Base-by-base conservation (phyloP, 345 rosid species). In the Brassica nigra region DNA sequence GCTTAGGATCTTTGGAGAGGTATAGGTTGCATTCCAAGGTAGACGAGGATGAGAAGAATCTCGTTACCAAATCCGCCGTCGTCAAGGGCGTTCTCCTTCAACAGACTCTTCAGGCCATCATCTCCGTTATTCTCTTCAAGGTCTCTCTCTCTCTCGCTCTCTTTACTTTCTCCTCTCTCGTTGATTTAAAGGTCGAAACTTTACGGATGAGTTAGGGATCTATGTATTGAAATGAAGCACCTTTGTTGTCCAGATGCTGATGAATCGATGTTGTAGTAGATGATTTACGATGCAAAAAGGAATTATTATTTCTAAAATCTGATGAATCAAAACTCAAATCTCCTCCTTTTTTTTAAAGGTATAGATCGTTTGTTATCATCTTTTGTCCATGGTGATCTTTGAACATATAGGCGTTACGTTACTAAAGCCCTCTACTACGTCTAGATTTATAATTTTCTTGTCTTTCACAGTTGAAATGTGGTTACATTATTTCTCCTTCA, bases 11-110 rank as follows among this genome's bases (percentile, higher is more conserved):
- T 31, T 76, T 88, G 67, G 87, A 91, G 39, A 86, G 82, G 69
- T 92, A 90, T 71, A 85, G 99, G 76, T 82, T 95, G 86, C 99
- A 95, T 67, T 81, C 93, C 1, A 90, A 84, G 83, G 73, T 76
- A 59, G 99, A 95, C 8, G 97, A 95, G 67, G 95, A 91, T 65
- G 87, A 80, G 80, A 95, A 92, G 82, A 92, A 92, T 83, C 89
- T 91, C 85, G 97, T 89, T 2, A 82, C 97, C 28, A 92, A 95
- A 82, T 55, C 68, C 4, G 82, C 83, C 28, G 99, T 95, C 49
- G 90, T 92, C 70, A 92, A 83, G 64, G 98, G 99, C n/a, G 98
- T 95, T 23, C 88, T 95, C 78, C 85, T 89, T 76, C 97, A 95
- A 27, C 99, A 95, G 82, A 34, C 73, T 62, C 65, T 93, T 54